These are phyloP conservation scores for Stephania yunnanensis DNA, from an alignment of 164 flowering plant genomes.

Conservation along the genomic window DNA sequence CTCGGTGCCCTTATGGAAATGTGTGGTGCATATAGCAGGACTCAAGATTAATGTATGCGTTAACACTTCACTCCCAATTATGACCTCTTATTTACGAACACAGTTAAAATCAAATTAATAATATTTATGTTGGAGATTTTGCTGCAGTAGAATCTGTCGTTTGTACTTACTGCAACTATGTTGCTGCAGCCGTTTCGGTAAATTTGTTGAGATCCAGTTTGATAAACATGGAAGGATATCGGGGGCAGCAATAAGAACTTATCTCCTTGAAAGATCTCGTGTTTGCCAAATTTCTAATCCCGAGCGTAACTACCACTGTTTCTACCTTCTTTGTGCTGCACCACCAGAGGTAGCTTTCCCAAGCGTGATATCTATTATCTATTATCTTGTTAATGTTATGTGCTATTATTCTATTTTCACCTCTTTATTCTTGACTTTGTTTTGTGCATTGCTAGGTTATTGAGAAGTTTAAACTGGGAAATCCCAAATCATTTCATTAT, in stretches of 20 bases:
- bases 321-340: conserved; percentile 84
- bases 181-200: conserved; percentile 75
- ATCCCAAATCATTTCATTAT: conserved; percentile 81
- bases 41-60: not conserved
- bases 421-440: not conserved
- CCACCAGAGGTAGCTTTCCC: conserved; percentile 51
- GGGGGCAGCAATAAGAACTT: conserved; percentile 83
- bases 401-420: not conserved
- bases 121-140: not conserved
- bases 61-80: not conserved
- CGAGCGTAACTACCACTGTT: conserved; percentile 87
- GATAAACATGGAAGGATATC: conserved; percentile 75
- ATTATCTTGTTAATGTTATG: no score
- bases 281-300: conserved; percentile 90
- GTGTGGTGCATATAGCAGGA: no score
- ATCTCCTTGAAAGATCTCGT: conserved; percentile 86
- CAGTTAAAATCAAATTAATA: not conserved
- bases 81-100: not conserved
- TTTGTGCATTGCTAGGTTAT: conserved; percentile 37
- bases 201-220: conserved; percentile 88
- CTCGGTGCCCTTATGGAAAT: no score
- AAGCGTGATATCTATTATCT: not conserved
- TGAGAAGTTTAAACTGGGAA: conserved; percentile 71
- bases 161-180: conserved; percentile 13
- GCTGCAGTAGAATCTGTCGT: not conserved